phyloP scores from a whole-genome alignment of 2,329 filamentous ascomycete genomes.

The Colletotrichum magnum region DNA sequence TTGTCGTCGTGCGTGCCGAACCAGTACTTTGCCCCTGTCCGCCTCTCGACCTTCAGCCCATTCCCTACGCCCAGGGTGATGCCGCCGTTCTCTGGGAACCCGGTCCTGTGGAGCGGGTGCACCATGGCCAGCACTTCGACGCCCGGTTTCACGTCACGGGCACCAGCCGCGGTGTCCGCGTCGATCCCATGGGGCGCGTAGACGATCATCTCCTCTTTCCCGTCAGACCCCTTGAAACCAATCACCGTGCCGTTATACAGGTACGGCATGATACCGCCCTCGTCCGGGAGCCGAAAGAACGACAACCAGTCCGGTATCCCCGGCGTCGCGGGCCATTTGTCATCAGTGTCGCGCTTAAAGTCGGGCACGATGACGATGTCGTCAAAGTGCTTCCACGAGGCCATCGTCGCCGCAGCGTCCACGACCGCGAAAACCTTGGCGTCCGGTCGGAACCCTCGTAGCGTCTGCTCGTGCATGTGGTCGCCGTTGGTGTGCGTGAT shows the following conservation, averaged over 20 bases:
- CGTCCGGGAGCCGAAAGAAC: constrained; percentile 9
- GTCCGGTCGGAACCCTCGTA: constrained; percentile 3
- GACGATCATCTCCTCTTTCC: background rate
- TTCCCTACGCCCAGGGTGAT: constrained; percentile 1
- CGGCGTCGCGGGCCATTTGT: background rate
- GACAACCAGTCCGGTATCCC: background rate
- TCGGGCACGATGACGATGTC: background rate
- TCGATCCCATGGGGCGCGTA: constrained; percentile 4
- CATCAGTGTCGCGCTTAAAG: background rate
- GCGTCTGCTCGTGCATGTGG: constrained; percentile 19
- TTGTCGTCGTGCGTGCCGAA: constrained; percentile 21
- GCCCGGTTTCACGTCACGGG: background rate
- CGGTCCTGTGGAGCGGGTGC: constrained; percentile 7
- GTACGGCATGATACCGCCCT: background rate
- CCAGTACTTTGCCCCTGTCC: constrained; percentile 13
- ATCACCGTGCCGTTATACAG: background rate
- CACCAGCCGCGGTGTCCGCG: background rate
- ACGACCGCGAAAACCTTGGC: background rate
- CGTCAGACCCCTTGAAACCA: background rate
- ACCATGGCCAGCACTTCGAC: constrained; percentile 1
- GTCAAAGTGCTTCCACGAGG: background rate
- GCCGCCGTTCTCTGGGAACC: background rate
- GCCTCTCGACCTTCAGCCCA: constrained; percentile 10
- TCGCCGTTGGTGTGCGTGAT: constrained; percentile 20
- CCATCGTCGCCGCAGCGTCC: background rate